phyloP scores from a whole-genome alignment of 208 protist species.

The Acanthamoeba lugdunensis region DNA sequence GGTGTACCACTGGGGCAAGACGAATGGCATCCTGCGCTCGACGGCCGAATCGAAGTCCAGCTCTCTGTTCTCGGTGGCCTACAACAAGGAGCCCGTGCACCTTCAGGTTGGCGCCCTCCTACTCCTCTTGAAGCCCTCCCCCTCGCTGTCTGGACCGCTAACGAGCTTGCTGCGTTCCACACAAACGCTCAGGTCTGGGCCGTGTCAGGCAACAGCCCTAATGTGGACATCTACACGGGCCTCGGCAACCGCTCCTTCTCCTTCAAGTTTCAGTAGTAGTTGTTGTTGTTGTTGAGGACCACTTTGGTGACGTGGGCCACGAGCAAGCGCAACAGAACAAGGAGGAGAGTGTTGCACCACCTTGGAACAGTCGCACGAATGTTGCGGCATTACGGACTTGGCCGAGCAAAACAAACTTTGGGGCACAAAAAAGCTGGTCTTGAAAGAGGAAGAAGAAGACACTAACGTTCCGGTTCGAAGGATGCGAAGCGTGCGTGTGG shows the following conservation, averaged over 20 bases:
- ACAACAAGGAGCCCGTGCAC: conserved; percentile 38
- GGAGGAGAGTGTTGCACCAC: too few species aligned
- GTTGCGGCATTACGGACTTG: too few species aligned
- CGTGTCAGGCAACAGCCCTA: neutral
- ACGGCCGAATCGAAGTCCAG: conserved; percentile 9
- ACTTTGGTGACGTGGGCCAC: too few species aligned
- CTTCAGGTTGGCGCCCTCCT: neutral
- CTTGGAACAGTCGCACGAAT: too few species aligned
- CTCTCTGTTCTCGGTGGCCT: conserved; percentile 27
- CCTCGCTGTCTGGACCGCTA: neutral
- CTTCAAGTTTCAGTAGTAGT: conserved; percentile 32
- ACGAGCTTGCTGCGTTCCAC: neutral
- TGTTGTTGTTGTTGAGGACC: fast-evolving
- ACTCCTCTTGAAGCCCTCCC: neutral
- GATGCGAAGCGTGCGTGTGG: neutral
- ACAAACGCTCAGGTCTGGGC: neutral
- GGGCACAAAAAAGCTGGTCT: too few species aligned
- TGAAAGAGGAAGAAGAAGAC: too few species aligned
- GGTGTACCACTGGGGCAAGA: conserved; percentile 36
- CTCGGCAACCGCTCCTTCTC: conserved; percentile 36
- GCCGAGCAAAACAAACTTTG: too few species aligned
- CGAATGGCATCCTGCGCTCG: neutral
- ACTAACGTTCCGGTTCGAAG: neutral
- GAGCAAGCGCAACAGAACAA: too few species aligned
- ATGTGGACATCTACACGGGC: conserved; percentile 43